phyloP scores from a whole-genome alignment of 768 basidiomycete species.

The Hygrophorus pudorinus region DNA sequence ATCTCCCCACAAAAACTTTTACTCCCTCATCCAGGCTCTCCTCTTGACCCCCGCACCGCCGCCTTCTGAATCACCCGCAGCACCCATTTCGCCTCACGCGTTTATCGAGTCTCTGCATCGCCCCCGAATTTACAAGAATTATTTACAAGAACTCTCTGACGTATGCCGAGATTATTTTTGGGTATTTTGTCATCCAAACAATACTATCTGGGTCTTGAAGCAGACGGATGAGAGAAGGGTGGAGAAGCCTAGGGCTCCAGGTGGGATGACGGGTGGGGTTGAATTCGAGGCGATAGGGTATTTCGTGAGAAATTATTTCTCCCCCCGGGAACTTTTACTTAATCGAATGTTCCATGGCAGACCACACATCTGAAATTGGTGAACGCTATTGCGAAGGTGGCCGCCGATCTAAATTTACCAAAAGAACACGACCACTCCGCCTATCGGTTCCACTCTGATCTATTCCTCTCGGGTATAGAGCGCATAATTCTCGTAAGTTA shows the following conservation, averaged over 20 bases:
- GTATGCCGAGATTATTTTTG: conserved; percentile 91
- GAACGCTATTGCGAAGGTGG: conserved; percentile 65
- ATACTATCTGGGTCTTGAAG: conserved; percentile 77
- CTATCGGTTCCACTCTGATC: conserved; percentile 71
- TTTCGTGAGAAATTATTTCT: conserved; percentile 49
- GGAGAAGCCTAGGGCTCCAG: conserved; percentile 88
- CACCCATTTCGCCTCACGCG: conserved; percentile 61
- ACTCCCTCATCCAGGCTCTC: conserved; percentile 63
- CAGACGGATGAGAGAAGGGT: conserved; percentile 80
- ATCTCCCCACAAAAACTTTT: conserved; percentile 60
- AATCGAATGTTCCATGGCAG: conserved; percentile 27
- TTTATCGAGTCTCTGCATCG: conserved; percentile 69
- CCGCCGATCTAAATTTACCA: conserved; percentile 54
- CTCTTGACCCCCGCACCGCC: conserved; percentile 66
- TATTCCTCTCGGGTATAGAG: conserved; percentile 89
- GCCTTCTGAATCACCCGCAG: conserved; percentile 49
- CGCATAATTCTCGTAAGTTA: conserved; percentile 72
- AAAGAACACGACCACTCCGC: conserved; percentile 69
- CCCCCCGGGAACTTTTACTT: background rate
- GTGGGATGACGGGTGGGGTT: conserved; percentile 97
- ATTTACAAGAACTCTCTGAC: conserved; percentile 78
- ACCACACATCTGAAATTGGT: conserved; percentile 82
- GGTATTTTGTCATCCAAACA: conserved; percentile 95
- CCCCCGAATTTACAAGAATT: conserved; percentile 70
- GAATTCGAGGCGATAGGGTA: conserved; percentile 97